Percentiles rank a stretch among this genome's conserved stretches.
Conservation (phyloP, 768 basidiomycete genomes). For the Leucosporidium creatinivorum region DNA sequence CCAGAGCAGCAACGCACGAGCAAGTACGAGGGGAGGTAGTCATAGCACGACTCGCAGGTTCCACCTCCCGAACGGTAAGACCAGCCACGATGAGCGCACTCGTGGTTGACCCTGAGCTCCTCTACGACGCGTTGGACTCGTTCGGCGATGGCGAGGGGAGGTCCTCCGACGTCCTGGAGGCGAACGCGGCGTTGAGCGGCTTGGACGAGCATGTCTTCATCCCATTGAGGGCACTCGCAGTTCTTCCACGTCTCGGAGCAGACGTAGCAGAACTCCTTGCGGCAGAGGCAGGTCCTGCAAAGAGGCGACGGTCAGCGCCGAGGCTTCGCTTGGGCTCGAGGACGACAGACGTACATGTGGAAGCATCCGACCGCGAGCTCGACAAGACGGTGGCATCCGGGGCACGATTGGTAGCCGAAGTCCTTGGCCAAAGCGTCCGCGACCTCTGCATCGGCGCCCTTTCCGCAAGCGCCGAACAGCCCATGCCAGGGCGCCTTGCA, state of each 20-base stretch:
- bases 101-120: conserved; percentile 51
- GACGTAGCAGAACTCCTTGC: conserved; percentile 57
- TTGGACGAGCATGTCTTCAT: conserved; percentile 47
- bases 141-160: conserved; percentile 3
- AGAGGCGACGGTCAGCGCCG: background rate
- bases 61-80: conserved; percentile 46
- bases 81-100: conserved; percentile 51
- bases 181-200: conserved; percentile 46
- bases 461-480: conserved; percentile 7
- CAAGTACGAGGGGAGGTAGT: conserved; percentile 47
- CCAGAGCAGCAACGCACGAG: conserved; percentile 49
- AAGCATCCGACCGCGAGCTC: conserved; percentile 56
- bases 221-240: conserved; percentile 60
- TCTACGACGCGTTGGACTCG: conserved; percentile 42
- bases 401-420: conserved; percentile 58
- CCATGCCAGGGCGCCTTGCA: conserved; percentile 17
- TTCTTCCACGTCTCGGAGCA: conserved; percentile 59
- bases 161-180: conserved; percentile 7
- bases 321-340: background rate
- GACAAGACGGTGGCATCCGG: conserved; percentile 53
- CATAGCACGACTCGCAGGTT: conserved; percentile 49
- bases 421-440: conserved; percentile 48
- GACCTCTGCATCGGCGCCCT: conserved; percentile 45
- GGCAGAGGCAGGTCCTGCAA: conserved; percentile 48
- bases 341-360: conserved; percentile 46